These are phyloP conservation scores for Didymella keratinophila DNA, from an alignment of 2,329 filamentous ascomycete species.

Conservation along the genomic window DNA sequence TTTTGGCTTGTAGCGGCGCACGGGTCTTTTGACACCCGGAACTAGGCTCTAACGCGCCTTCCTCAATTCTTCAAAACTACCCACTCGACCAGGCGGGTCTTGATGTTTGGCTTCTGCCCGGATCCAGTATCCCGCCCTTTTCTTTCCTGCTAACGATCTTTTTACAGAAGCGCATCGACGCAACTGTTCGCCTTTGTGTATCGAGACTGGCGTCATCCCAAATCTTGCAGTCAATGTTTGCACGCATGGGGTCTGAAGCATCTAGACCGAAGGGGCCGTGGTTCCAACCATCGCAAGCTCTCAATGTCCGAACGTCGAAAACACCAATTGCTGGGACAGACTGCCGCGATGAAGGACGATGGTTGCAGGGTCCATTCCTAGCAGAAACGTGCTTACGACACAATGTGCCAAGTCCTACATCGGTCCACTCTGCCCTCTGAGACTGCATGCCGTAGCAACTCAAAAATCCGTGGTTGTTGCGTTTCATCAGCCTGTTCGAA, in stretches of 20 bases:
- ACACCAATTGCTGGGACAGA: not conserved
- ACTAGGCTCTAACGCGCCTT: conserved; percentile 12
- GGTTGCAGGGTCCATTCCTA: conserved; percentile 10
- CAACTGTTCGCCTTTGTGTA: conserved; percentile 2
- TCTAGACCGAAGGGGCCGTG: conserved; percentile 8
- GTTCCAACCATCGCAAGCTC: conserved; percentile 4
- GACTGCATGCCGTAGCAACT: conserved; percentile 12
- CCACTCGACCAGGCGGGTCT: conserved; percentile 1
- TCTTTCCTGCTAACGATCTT: conserved; percentile 3
- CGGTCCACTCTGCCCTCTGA: conserved; percentile 6
- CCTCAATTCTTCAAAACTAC: conserved; percentile 11
- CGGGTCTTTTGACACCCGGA: conserved; percentile 12
- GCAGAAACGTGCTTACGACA: conserved; percentile 9
- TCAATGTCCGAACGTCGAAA: conserved; percentile 1
- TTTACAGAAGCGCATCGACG: conserved; percentile 1
- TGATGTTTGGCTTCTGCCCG: not conserved
- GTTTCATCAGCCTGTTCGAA: conserved; percentile 12
- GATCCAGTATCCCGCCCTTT: conserved; percentile 7
- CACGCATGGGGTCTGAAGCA: conserved; percentile 5
- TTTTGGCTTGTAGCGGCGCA: conserved; percentile 7
- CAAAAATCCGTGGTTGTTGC: not conserved
- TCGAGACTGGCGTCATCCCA: conserved; percentile 12
- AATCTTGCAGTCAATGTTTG: not conserved
- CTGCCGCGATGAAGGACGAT: not conserved
- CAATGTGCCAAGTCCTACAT: conserved; percentile 1